Evolutionary conservation across 2,329 filamentous ascomycete genomes (phyloP).

Genomic region (Atkinsonella hypoxylon): DNA sequence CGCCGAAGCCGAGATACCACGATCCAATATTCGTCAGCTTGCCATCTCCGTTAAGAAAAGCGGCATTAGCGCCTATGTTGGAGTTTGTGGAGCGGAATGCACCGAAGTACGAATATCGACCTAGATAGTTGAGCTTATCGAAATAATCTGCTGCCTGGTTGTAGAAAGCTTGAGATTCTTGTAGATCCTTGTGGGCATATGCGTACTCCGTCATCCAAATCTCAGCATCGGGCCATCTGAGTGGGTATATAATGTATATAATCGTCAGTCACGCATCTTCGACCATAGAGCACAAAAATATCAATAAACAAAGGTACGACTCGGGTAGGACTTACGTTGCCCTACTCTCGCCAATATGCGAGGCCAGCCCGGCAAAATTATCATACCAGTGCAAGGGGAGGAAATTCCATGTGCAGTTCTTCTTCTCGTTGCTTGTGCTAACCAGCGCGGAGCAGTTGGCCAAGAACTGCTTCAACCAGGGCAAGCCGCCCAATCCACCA

Average conservation of each 20-base stretch:
- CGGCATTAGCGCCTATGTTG: conserved; percentile 62
- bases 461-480: conserved; percentile 58
- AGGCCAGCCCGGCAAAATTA: conserved; percentile 55
- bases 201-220: conserved; percentile 78
- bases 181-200: conserved; percentile 42
- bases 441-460: conserved; percentile 49
- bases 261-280: not conserved
- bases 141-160: conserved; percentile 56
- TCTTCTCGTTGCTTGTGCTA: conserved; percentile 24
- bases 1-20: conserved; percentile 56
- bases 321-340: conserved; percentile 18
- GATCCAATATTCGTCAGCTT: conserved; percentile 62
- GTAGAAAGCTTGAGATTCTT: conserved; percentile 51
- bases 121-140: conserved; percentile 44
- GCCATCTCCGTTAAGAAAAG: conserved; percentile 57
- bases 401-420: conserved; percentile 51
- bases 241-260: not conserved
- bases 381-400: conserved; percentile 59
- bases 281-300: too few relatives aligned
- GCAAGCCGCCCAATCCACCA: conserved; percentile 44
- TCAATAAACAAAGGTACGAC: too few relatives aligned
- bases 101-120: conserved; percentile 64
- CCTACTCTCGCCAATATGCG: conserved; percentile 45
- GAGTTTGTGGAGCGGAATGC: conserved; percentile 57
- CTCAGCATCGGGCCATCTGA: conserved; percentile 44